Base-by-base conservation (phyloP, 495 filamentous ascomycete genomes). In the Schizothecium vesticola region DNA sequence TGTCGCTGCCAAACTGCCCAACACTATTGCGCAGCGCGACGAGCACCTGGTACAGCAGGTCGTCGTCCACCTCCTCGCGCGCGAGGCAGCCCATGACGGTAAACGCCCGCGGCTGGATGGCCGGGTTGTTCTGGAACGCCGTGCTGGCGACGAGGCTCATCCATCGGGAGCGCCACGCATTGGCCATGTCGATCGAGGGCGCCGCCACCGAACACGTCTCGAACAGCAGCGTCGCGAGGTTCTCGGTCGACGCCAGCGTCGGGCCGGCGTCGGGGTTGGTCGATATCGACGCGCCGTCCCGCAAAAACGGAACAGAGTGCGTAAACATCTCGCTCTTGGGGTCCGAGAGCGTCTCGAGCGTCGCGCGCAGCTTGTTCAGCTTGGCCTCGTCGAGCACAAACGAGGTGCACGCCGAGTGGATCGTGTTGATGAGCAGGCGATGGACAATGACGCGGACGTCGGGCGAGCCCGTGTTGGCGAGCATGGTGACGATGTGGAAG, bases 101-200 rank as follows among this genome's bases (percentile, higher is more conserved):
- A 67, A 90, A 90, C 26, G 88, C 88, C 23, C 86, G 79, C 21
- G 87, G 86, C 72, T 90, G 88, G 61, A 90, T 88, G 6, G 88
- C 86, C 13, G 87, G 88, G 70, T 90, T 90, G 70, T 86, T 89
- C 75, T 90, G 88, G 74, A 90, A 90, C 3, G 88, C 88, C 3
- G 87, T 90, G 73, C 86, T 89, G 22, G 88, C 87, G 51, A 90
- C 87, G 21, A 90, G 78, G 70, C 86, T 87, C 88, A 89, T 90
- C 88, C 88, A 90, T 56, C 88, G 80, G 25, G 88, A 87, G n/a
- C 88, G 84, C 88, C 88, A 90, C 33, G 85, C 83, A 70, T 90
- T 90, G 25, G 87, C 85, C 73, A 88, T 77, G 69, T 89, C 86
- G 19, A 86, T 80, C 3, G 87, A 86, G 5, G 86, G 86, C 31